phyloP scores from a whole-genome alignment of 805 yeast genomes.

The Ogataea neopini region DNA sequence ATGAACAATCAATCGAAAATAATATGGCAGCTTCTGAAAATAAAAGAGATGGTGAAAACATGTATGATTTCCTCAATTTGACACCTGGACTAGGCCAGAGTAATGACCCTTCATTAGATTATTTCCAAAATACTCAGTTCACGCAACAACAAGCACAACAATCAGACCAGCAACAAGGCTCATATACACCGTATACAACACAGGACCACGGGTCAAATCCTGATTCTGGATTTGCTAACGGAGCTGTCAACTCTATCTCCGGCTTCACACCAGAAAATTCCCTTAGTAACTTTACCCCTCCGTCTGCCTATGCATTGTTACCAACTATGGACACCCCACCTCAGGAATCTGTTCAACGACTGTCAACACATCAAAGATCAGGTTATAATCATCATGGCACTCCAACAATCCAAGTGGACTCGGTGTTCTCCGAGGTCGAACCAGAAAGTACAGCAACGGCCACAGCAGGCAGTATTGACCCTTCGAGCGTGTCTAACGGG shows the following conservation, averaged over 20 bases:
- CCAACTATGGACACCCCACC: neutral
- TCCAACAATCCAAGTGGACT: constrained; percentile 21
- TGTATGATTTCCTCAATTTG: constrained; percentile 13
- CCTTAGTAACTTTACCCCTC: neutral
- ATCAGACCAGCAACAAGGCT: neutral
- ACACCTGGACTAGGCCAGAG: constrained; percentile 11
- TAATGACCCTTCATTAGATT: constrained; percentile 11
- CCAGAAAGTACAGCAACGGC: neutral
- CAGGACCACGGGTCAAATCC: neutral
- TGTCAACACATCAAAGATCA: neutral
- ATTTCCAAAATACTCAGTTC: constrained; percentile 8
- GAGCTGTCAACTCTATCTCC: neutral
- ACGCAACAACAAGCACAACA: neutral
- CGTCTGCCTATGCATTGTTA: neutral
- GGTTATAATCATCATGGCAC: constrained; percentile 1
- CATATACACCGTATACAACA: neutral
- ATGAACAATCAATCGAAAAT: neutral
- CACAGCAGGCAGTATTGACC: neutral
- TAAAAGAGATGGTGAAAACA: constrained; percentile 16
- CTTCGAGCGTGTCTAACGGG: neutral
- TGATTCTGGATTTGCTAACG: neutral
- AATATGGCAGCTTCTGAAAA: neutral
- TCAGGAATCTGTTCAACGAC: constrained; percentile 1
- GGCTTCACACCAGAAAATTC: constrained; percentile 1
- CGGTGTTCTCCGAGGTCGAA: constrained; percentile 14